phyloP scores from a whole-genome alignment of 768 basidiomycete species.

The Mycena olivaceomarginata region DNA sequence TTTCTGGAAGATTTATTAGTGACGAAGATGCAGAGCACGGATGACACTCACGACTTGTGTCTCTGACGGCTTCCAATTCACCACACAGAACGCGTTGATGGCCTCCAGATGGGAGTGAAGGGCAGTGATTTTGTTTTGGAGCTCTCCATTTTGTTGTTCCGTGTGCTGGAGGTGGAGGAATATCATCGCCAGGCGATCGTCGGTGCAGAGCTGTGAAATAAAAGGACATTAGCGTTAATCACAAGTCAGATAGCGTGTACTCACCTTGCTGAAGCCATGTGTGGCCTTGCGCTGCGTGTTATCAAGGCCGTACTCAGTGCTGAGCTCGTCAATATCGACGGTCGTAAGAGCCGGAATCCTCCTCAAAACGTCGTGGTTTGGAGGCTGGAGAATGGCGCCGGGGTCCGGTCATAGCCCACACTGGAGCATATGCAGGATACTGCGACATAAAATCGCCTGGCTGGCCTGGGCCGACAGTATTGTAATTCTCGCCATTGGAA shows the following conservation, averaged over 20 bases:
- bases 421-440: background rate
- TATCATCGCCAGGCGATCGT: background rate
- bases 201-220: background rate
- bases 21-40: background rate
- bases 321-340: constrained; percentile 9
- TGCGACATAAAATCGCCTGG: background rate
- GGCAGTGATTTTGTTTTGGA: background rate
- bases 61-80: constrained; percentile 11
- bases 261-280: background rate
- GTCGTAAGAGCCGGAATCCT: constrained; percentile 12
- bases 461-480: background rate
- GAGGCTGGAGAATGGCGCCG: background rate
- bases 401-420: background rate
- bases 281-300: constrained; percentile 2
- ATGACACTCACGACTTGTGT: background rate
- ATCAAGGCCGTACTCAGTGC: constrained; percentile 3
- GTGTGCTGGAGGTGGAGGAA: background rate
- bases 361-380: background rate
- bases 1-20: background rate
- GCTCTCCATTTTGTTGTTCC: background rate
- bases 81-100: background rate
- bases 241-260: background rate
- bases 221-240: background rate
- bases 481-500: background rate
- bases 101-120: background rate